Percentiles rank a stretch among this genome's conserved stretches.
phyloP scores from a whole-genome alignment of 371 early-diverging fungal species.

The Mortierella sp. region DNA sequence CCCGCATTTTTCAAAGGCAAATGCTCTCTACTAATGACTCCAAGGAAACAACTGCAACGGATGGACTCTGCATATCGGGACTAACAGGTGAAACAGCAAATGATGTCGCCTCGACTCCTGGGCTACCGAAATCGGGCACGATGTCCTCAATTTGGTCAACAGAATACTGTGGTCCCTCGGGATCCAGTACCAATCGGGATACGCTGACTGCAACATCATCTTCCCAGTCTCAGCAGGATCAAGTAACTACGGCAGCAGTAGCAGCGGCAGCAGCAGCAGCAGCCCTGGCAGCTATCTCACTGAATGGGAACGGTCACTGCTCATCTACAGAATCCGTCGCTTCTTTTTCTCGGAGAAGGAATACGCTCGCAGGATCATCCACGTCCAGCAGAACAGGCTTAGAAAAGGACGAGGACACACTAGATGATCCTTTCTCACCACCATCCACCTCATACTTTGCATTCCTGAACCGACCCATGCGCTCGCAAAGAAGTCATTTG shows the following conservation, averaged over 20 bases:
- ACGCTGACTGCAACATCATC: neutral
- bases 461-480: conserved; percentile 42
- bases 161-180: conserved; percentile 40
- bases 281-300: neutral
- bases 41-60: conserved; percentile 11
- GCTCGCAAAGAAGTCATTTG: conserved; percentile 27
- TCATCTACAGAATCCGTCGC: conserved; percentile 13
- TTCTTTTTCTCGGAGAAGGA: conserved; percentile 17
- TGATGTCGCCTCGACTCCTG: conserved; percentile 7
- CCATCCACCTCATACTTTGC: conserved; percentile 50
- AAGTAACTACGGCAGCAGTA: conserved; percentile 4
- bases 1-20: conserved; percentile 47
- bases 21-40: conserved; percentile 28
- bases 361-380: conserved; percentile 25
- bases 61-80: conserved; percentile 38
- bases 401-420: conserved; percentile 22
- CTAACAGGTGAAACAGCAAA: conserved; percentile 19
- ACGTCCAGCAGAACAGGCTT: conserved; percentile 12
- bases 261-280: conserved; percentile 5
- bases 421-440: conserved; percentile 42
- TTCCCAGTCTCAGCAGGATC: conserved; percentile 5
- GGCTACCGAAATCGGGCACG: conserved; percentile 33
- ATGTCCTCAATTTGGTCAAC: conserved; percentile 34
- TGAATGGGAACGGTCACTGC: neutral
- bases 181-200: conserved; percentile 1